A percentile compares a stretch with the other conserved stretches of the same genome.
These are phyloP conservation scores for Fragilariopsis cylindrus DNA, from an alignment of 108 stramenopile genomes.

Conservation along the genomic window DNA sequence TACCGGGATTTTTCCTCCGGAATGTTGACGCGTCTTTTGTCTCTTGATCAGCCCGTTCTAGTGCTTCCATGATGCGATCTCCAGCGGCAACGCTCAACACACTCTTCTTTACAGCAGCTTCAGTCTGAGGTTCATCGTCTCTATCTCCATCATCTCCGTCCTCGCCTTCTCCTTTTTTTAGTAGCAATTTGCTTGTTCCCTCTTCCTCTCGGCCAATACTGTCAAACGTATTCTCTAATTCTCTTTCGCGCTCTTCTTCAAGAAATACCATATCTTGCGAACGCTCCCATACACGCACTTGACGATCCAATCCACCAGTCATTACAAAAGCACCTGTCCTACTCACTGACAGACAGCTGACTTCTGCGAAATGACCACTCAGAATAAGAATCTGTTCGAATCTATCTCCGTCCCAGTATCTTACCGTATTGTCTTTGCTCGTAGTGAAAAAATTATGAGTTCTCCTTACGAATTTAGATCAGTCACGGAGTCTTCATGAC, in stretches of 20 bases:
- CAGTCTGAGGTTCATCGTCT: conserved; percentile 77
- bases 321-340: conserved; percentile 88
- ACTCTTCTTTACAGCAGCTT: conserved; percentile 83
- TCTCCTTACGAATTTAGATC: conserved; percentile 81
- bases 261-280: conserved; percentile 96
- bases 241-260: conserved; percentile 94
- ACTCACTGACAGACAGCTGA: conserved; percentile 84
- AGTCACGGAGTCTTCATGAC: conserved; percentile 97
- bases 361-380: conserved; percentile 88
- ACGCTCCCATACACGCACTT: conserved; percentile 96
- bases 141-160: conserved; percentile 47
- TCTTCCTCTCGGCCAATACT: conserved; percentile 58
- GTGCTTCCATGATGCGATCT: conserved; percentile 93
- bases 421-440: conserved; percentile 91
- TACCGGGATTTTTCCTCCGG: conserved; percentile 40
- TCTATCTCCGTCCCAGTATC: conserved; percentile 98
- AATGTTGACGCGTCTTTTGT: conserved; percentile 60
- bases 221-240: conserved; percentile 90
- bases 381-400: conserved; percentile 93
- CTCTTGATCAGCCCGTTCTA: conserved; percentile 90
- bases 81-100: conserved; percentile 86
- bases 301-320: conserved; percentile 91
- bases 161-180: conserved; percentile 36
- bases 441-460: conserved; percentile 97
- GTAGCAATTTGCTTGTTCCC: conserved; percentile 52